Evolutionary conservation across 2,329 filamentous ascomycete species (phyloP).

Genomic region (Anthostomella pinea): DNA sequence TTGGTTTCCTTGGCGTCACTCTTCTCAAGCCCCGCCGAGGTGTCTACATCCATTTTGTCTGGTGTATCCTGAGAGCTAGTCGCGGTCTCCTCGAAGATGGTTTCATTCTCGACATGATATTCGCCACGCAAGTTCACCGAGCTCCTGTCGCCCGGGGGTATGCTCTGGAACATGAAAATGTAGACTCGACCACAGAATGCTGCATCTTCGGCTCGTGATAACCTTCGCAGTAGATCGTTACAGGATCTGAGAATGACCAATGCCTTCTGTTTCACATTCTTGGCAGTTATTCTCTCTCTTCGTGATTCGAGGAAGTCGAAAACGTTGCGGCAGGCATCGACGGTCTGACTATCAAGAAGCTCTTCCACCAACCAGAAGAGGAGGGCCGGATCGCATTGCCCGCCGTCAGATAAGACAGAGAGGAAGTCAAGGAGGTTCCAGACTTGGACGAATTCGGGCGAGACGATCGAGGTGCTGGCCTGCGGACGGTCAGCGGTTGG

Average conservation of each 20-base stretch:
- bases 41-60: slow-evolving; percentile 67
- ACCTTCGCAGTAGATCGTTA: slow-evolving; percentile 87
- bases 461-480: slow-evolving; percentile 73
- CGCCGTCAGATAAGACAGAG: slow-evolving; percentile 81
- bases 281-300: slow-evolving; percentile 80
- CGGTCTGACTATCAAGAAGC: slow-evolving; percentile 92
- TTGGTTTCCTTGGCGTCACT: slow-evolving; percentile 33
- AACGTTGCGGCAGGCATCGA: slow-evolving; percentile 82
- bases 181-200: slow-evolving; percentile 97
- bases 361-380: slow-evolving; percentile 92
- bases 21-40: slow-evolving; percentile 37
- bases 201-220: slow-evolving; percentile 95
- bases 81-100: slow-evolving; percentile 67
- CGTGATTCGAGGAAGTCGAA: slow-evolving; percentile 96
- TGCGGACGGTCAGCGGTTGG: slow-evolving; percentile 39
- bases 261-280: slow-evolving; percentile 77
- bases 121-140: slow-evolving; percentile 95
- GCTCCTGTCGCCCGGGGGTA: slow-evolving; percentile 92
- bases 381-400: slow-evolving; percentile 73
- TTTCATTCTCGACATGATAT: slow-evolving; percentile 94
- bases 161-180: slow-evolving; percentile 98
- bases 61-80: slow-evolving; percentile 33
- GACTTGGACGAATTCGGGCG: slow-evolving; percentile 74
- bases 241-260: slow-evolving; percentile 89
- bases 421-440: slow-evolving; percentile 95